These are phyloP conservation scores for Suhomyces yuchorum DNA, from an alignment of 1,139 yeast species.

Conservation along the genomic window DNA sequence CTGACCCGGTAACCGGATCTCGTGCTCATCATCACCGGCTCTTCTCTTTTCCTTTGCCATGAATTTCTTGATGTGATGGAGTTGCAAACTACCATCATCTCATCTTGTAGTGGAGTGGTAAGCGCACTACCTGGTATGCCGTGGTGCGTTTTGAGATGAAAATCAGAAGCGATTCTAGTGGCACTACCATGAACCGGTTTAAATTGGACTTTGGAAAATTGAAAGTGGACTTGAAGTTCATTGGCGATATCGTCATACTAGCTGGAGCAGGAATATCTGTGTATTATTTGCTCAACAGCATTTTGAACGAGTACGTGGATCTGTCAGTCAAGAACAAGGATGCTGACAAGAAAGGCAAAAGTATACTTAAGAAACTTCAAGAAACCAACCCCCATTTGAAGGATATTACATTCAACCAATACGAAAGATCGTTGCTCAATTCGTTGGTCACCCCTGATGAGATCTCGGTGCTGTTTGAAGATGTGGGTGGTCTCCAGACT, in stretches of 20 bases:
- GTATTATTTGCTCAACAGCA: slow-evolving; percentile 65
- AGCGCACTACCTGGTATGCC: slow-evolving; percentile 6
- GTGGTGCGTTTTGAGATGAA: not conserved
- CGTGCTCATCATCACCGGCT: slow-evolving; percentile 33
- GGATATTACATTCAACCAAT: slow-evolving; percentile 60
- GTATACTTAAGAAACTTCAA: slow-evolving; percentile 61
- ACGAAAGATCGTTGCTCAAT: slow-evolving; percentile 74
- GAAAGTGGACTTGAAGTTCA: slow-evolving; percentile 54
- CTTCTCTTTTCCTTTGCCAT: slow-evolving; percentile 10
- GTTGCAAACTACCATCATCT: slow-evolving; percentile 5
- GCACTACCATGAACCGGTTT: slow-evolving; percentile 33
- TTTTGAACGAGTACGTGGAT: slow-evolving; percentile 55
- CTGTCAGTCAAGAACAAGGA: slow-evolving; percentile 62
- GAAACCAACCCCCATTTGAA: slow-evolving; percentile 61
- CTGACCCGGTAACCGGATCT: slow-evolving; percentile 66
- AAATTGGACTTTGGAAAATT: slow-evolving; percentile 43
- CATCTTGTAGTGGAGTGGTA: slow-evolving; percentile 1
- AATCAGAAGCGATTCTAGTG: not conserved
- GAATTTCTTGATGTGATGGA: slow-evolving; percentile 1
- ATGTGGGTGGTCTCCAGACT: slow-evolving; percentile 84
- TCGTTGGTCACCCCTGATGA: slow-evolving; percentile 87
- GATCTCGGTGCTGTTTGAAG: slow-evolving; percentile 70
- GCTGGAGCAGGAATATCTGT: slow-evolving; percentile 84
- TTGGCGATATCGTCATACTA: slow-evolving; percentile 69
- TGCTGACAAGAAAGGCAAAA: slow-evolving; percentile 65